phyloP scores from a whole-genome alignment of 345 rosid genomes.

The Tarenaya hassleriana region DNA sequence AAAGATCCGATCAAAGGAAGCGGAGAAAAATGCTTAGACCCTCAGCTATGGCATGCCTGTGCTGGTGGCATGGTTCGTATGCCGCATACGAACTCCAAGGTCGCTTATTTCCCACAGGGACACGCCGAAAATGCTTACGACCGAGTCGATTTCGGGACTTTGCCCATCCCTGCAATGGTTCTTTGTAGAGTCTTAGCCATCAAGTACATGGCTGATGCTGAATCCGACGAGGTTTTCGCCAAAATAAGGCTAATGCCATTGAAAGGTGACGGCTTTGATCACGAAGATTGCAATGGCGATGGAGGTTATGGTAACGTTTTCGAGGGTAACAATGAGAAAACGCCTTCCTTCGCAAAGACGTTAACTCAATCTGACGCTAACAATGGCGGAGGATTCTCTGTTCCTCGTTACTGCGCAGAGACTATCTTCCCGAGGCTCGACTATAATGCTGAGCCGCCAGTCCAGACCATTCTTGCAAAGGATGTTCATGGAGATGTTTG shows the following conservation, averaged over 20 bases:
- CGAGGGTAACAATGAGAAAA: conserved; percentile 44
- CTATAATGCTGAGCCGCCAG: conserved; percentile 85
- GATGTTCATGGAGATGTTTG: conserved; percentile 88
- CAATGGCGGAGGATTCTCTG: conserved; percentile 98
- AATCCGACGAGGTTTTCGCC: conserved; percentile 83
- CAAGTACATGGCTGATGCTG: conserved; percentile 82
- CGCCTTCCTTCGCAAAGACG: conserved; percentile 90
- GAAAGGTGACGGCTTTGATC: conserved; percentile 35
- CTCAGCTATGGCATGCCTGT: conserved; percentile 98
- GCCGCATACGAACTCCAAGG: conserved; percentile 71
- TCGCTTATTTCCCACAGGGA: conserved; percentile 88
- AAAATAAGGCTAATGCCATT: conserved; percentile 56
- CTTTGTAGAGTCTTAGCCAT: conserved; percentile 57
- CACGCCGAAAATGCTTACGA: conserved; percentile 87
- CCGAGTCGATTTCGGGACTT: conserved; percentile 42
- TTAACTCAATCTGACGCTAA: conserved; percentile 96
- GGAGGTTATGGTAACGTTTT: conserved; percentile 34
- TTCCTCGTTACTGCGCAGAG: conserved; percentile 97
- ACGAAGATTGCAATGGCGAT: conserved; percentile 26
- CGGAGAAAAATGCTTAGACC: conserved; percentile 62
- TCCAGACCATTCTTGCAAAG: conserved; percentile 84
- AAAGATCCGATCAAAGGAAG: conserved; percentile 33
- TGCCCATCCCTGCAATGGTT: conserved; percentile 45
- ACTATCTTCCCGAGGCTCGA: conserved; percentile 86
- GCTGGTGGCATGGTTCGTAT: conserved; percentile 97